Evolutionary conservation across 805 yeast genomes (phyloP), one percentile per base, ranked within the genome.

Genomic region (Candida hungchunana): DNA sequence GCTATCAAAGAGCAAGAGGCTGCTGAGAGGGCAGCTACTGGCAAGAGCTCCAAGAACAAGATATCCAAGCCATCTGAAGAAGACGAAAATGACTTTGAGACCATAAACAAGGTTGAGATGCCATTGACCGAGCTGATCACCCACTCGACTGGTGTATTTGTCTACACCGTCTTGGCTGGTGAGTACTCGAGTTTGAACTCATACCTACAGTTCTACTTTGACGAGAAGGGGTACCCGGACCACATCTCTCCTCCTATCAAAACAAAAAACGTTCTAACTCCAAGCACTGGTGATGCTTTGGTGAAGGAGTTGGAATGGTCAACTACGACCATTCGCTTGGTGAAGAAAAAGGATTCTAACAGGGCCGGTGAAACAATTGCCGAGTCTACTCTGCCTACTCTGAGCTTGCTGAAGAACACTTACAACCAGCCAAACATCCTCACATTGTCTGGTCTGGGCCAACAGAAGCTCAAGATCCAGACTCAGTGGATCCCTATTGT

Each of bases 221-320:
- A 93, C 60, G 79, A 76, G 48, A 73, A 66, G 43, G 84, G 88
- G 4, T 78, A 76, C 58, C 68, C 84, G 9, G 74, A 79, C 33
- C 82, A 66, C 53, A 69, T 66, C 4, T 66, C 86, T 31, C 75
- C 77, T 12, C 66, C 66, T 42, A 63, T 83, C 39, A 46, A 50
- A 6, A 48, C 54, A 7, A 56, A 58, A 34, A 46, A 55, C 21
- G 41, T 60, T 16, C 59, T 56, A 31, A 45, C 62, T 17, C 71
- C 71, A 27, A 67, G 72, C 46, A 75, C 83, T 12, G 86, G 87
- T 42, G 96, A 88, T 58, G 79, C 64, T n/a, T 59, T 79, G 45
- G 68, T 89, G 40, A 82, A 79, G 44, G 95, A 89, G 58, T 65
- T 89, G 34, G 87, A 80, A 28, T 76, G 78, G 71, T 86, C 96